Base-by-base conservation (phyloP, 331 rosid species). In the Quercus lobata region DNA sequence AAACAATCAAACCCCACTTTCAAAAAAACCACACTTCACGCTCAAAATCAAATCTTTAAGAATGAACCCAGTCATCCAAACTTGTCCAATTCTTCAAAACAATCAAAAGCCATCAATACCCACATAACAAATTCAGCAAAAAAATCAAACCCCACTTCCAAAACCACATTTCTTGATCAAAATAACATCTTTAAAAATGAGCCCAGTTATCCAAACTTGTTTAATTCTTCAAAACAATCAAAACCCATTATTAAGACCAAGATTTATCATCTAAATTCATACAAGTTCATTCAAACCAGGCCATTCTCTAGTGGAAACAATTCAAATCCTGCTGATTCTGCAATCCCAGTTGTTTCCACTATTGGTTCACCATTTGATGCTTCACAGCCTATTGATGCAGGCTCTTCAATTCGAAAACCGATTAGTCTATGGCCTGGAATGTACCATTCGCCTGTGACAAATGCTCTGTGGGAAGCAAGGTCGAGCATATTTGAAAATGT, bases 391-490 rank as follows among this genome's bases (percentile, higher is more conserved):
- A 89, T 90, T 62, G 98, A 90, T 73, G 95, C 94, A 2, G 87
- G 90, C 1, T 84, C 97, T 81, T 83, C 94, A 1, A 83, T 87
- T 76, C 85, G 95, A 32, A 95, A 91, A 74, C 97, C 97, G 17
- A 69, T 91, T 80, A 82, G 77, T 71, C 76, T 91, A 25, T 91
- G 98, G 97, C 99, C 97, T 0, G 99, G 98, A 35, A 86, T 89
- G 91, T 86, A 86, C 82, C 94, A 90, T 74, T 93, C 99, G 5
- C 98, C 98, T 14, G 98, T 91, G 6, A 95, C 96, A 12, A 84
- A 88, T 60, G 99, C 99, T 71, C 91, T 94, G 0, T 94, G 98
- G 98, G 97, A 95, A 81, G 98, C 97, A 1, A 88, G 98, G 86
- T 86, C 96, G 21, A 77, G 73, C 32, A 84, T 91, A 19, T 84